These are phyloP conservation scores for Ilex paraguariensis DNA, from an alignment of 305 asterid genomes.

Conservation along the genomic window DNA sequence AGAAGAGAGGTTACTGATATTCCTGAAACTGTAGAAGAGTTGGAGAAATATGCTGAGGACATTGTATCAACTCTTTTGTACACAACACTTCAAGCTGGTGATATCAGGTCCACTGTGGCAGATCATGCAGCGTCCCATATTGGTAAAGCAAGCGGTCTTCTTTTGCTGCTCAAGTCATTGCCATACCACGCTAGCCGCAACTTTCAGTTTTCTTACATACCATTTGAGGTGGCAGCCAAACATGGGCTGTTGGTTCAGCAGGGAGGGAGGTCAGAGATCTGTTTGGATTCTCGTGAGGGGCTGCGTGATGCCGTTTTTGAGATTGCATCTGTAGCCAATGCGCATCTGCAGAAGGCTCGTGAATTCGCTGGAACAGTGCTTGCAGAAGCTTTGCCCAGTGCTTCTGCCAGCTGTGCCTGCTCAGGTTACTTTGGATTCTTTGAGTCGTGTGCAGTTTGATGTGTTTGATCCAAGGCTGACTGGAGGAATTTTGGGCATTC, in stretches of 20 bases:
- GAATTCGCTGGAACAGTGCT: conserved; percentile 63
- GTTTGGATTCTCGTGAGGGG: conserved; percentile 58
- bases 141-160: conserved; percentile 94
- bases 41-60: conserved; percentile 86
- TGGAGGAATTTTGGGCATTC: conserved; percentile 59
- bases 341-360: conserved; percentile 78
- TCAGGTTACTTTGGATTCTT: conserved; percentile 58
- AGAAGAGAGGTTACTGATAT: conserved; percentile 49
- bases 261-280: conserved; percentile 46
- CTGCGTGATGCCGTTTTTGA: conserved; percentile 68
- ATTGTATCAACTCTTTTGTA: conserved; percentile 77
- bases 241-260: conserved; percentile 53
- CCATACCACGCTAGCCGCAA: conserved; percentile 74
- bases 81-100: conserved; percentile 81
- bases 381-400: conserved; percentile 60
- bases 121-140: conserved; percentile 97
- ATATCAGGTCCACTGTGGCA: conserved; percentile 63
- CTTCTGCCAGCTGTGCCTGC: conserved; percentile 80
- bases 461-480: conserved; percentile 72
- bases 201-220: conserved; percentile 56
- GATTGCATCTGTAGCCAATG: conserved; percentile 83
- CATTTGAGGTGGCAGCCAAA: conserved; percentile 65
- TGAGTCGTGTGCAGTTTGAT: conserved; percentile 66
- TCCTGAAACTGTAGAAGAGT: conserved; percentile 53
- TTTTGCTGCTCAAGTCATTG: conserved; percentile 69